Evolutionary conservation across 2,329 filamentous ascomycete species (phyloP).

Genomic region (Ophiostoma quercus): DNA sequence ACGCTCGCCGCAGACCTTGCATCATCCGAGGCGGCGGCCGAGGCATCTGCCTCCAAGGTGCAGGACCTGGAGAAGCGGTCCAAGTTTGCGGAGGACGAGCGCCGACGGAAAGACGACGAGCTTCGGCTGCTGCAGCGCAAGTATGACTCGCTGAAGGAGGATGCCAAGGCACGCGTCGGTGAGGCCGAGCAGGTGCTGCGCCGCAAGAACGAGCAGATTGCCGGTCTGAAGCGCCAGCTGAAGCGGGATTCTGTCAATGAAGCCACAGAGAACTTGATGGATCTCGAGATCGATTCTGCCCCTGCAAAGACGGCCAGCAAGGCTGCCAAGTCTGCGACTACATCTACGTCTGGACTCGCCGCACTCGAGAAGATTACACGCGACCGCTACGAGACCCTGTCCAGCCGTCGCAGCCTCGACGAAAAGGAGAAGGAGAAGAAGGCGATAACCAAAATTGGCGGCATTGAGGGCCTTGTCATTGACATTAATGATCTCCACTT

Average conservation of each 20-base stretch:
- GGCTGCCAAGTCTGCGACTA: neutral
- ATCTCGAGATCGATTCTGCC: neutral
- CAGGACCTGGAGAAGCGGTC: constrained; percentile 33
- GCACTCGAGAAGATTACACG: constrained; percentile 2
- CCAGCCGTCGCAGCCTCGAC: constrained; percentile 9
- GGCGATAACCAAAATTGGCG: neutral
- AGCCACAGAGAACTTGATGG: neutral
- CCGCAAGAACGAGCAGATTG: constrained; percentile 53
- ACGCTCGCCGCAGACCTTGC: constrained; percentile 33
- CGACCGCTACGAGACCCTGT: constrained; percentile 23
- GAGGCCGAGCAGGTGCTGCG: constrained; percentile 53
- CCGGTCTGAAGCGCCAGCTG: constrained; percentile 37
- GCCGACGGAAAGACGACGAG: constrained; percentile 43
- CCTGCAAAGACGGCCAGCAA: neutral
- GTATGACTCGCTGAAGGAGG: constrained; percentile 49
- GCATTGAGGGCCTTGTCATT: constrained; percentile 20
- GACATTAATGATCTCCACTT: constrained; percentile 15
- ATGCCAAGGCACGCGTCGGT: constrained; percentile 49
- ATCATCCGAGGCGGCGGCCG: constrained; percentile 30
- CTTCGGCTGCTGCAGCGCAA: constrained; percentile 45
- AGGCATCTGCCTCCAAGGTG: constrained; percentile 28
- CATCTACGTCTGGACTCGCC: neutral
- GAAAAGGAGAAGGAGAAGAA: neutral
- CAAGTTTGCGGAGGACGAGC: constrained; percentile 33
- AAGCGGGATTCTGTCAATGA: neutral